A percentile compares a stretch with the other conserved stretches of the same genome.
Evolutionary conservation across 2,329 filamentous ascomycete genomes (phyloP).

Genomic region (Seiridium unicorne): DNA sequence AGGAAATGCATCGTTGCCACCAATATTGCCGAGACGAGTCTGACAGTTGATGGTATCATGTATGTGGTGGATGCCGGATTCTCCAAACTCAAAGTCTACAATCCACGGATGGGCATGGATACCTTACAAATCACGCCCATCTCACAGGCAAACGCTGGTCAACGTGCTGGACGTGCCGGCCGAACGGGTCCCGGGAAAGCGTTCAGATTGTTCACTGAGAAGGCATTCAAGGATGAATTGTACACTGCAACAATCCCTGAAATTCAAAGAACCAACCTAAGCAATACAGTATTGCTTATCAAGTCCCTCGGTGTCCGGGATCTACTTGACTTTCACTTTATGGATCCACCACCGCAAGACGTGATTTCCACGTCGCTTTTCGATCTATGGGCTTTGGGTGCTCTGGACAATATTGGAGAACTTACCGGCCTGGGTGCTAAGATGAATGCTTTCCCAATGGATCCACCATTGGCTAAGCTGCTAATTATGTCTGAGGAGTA

Average conservation of each 20-base stretch:
- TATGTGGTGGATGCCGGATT: conserved; percentile 97
- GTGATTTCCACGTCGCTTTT: conserved; percentile 97
- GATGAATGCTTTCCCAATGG: conserved; percentile 99
- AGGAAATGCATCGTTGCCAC: conserved; percentile 98
- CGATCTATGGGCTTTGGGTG: conserved; percentile 93
- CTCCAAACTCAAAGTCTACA: conserved; percentile 98
- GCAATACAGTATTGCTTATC: conserved; percentile 89
- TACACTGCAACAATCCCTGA: conserved; percentile 97
- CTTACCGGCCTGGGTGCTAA: conserved; percentile 82
- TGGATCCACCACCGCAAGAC: conserved; percentile 97
- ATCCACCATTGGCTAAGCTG: conserved; percentile 90
- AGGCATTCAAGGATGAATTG: conserved; percentile 92
- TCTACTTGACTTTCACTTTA: conserved; percentile 94
- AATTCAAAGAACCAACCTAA: conserved; percentile 93
- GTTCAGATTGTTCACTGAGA: conserved; percentile 90
- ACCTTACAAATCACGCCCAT: conserved; percentile 97
- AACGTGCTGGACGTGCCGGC: conserved; percentile 89
- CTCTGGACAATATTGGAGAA: conserved; percentile 89
- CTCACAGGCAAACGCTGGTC: conserved; percentile 92
- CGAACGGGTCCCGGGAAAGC: conserved; percentile 94
- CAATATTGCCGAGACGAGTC: conserved; percentile 96
- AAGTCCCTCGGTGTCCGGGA: conserved; percentile 95
- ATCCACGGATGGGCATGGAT: conserved; percentile 99
- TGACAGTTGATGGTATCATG: conserved; percentile 99
- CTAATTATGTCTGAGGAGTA: conserved; percentile 90